Evolutionary conservation across 2,329 filamentous ascomycete species (phyloP), one percentile per base, ranked within the genome.

Genomic region (Fusarium sterilihyphosum): DNA sequence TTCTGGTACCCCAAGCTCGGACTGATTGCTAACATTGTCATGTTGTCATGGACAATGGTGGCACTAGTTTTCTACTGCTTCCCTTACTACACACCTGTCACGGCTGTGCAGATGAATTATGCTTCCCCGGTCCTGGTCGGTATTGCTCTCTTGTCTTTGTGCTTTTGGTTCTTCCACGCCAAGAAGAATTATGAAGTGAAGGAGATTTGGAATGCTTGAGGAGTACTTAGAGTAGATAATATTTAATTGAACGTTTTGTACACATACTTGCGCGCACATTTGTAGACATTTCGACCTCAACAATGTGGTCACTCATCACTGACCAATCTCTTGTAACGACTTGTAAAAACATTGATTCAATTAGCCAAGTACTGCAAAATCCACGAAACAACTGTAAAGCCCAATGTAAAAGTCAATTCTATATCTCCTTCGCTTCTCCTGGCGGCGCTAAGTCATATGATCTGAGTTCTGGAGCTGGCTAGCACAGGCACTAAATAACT

Each of bases 61-160:
- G 61, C 61, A 31, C 29, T 65, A 2, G 16, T 58, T 6, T 65
- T 66, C 14, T 66, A 66, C n/a, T 66, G 64, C 5, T 66, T 65
- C 18, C 64, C 49, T 3, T 66, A 65, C 41, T 66, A 58, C 11
- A 24, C 46, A 2, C 49, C 41, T 5, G 64, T 43, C 2, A 38
- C 40, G 1, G 61, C 61, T 24, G 20, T 41, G 20, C 64, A 65
- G 22, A 66, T 65, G 41, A 65, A 65, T 5, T 65, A 65, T 17
- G 64, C 64, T 3, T 65, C 61, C 6, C 33, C 61, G 8, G 61
- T 66, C 1, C 52, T 66, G 40, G 41, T 29, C 12, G 61, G 35
- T 4, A 57, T 58, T 22, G 49, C 40, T 13, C 6, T 58, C 3
- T 16, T 65, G 13, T 38, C 61, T 7, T n/a, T 57, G 10, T 56